Evolutionary conservation across 768 basidiomycete species (phyloP), one percentile per base, ranked within the genome.

Genomic region (Russula sp.): DNA sequence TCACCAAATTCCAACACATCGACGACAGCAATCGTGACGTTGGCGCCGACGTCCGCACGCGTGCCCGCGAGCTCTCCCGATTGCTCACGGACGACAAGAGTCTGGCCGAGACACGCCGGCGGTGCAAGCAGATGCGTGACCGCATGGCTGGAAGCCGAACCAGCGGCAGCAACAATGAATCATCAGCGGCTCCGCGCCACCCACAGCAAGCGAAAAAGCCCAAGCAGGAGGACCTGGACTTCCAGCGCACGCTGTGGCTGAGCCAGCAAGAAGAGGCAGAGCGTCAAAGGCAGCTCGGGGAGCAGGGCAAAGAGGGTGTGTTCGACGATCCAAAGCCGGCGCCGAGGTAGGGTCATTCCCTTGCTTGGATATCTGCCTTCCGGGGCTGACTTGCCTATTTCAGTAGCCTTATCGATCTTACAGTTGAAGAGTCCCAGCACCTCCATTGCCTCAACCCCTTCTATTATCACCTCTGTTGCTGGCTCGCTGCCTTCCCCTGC

Each of bases 31-130:
- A 84, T 35, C 91, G 91, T 70, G 96, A 98, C 72, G 90, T 94
- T 68, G 96, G 96, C 29, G 90, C 91, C 16, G 97, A 97, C 73
- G 90, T 94, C 18, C 85, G 92, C n/a, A 86, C 90, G 70, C 92
- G 93, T 72, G 96, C 96, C 2, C 97, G 96, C 72, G 95, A 97
- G 68, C 95, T 98, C 73, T 92, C 93, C 38, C 93, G 90, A 71
- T 81, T 98, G 10, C 79, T 98, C 22, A 78, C 84, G 70, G 94
- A 98, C 72, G 85, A 94, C 57, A 74, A 76, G 0, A 83, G 90
- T 5, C 80, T 98, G 43, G 79, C 88, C 11, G 84, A 87, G 60
- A 90, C 93, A 71, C 83, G 96, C 25, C 79, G 84, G 13, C 79
- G 81, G 36, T 80, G 92, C 47, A 90, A 91, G 5, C 79, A 81